A percentile compares a stretch with the other conserved stretches of the same genome.
Conservation (phyloP, 192 early-diverging fungal species). For the Coemansia sp. region DNA sequence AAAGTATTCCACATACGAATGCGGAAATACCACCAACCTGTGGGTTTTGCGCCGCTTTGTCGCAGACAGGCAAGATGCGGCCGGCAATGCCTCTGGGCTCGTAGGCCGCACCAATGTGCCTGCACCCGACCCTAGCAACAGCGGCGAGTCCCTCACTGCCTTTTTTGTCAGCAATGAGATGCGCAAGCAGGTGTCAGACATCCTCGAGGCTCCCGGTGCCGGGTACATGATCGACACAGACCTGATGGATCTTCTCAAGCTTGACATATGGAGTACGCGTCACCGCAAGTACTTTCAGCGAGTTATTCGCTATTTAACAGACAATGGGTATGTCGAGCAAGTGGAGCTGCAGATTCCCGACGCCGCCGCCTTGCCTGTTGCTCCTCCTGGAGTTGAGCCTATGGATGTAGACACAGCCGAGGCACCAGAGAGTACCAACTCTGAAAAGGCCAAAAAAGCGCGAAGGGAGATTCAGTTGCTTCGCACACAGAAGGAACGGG, state of each 20-base stretch:
- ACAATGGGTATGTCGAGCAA: slow-evolving; percentile 15
- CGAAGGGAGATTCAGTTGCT: background rate
- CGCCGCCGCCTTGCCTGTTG: background rate
- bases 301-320: slow-evolving; percentile 10
- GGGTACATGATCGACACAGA: slow-evolving; percentile 40
- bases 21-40: slow-evolving; percentile 36
- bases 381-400: background rate
- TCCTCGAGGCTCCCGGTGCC: slow-evolving; percentile 10
- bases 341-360: slow-evolving; percentile 26
- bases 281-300: slow-evolving; percentile 38
- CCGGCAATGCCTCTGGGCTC: background rate
- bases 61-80: background rate
- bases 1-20: slow-evolving; percentile 20
- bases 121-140: background rate
- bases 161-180: slow-evolving; percentile 12
- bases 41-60: slow-evolving; percentile 32
- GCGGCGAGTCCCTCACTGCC: background rate
- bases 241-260: slow-evolving; percentile 21
- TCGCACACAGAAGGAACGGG: background rate
- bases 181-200: slow-evolving; percentile 14
- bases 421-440: background rate
- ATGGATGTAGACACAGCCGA: background rate
- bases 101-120: background rate
- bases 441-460: background rate
- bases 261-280: slow-evolving; percentile 18